phyloP scores from a whole-genome alignment of 1,284 basidiomycete species.

The Melanopsichium pennsylvanicum region DNA sequence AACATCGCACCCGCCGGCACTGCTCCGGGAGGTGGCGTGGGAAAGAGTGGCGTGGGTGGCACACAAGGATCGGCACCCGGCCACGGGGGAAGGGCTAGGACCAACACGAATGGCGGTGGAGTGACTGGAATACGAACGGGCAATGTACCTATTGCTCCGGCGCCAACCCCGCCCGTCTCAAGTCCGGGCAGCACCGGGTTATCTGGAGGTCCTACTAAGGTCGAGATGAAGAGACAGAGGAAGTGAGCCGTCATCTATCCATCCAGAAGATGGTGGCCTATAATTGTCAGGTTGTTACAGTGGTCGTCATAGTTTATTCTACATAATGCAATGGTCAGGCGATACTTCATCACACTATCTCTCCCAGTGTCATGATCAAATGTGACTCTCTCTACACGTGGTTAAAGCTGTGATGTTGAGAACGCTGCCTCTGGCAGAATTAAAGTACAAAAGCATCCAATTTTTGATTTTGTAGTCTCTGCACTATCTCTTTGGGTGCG shows the following conservation, averaged over 20 bases:
- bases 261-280: too few relatives aligned
- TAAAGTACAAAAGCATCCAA: too few relatives aligned
- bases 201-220: conserved; percentile 10
- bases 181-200: conserved; percentile 35
- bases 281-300: too few relatives aligned
- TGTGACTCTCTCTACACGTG: too few relatives aligned
- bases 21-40: conserved; percentile 1
- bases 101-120: conserved; percentile 30
- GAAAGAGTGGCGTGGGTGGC: conserved; percentile 5
- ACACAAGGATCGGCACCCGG: background rate
- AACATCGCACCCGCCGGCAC: conserved; percentile 24
- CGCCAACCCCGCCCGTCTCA: conserved; percentile 39
- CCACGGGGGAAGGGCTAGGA: background rate
- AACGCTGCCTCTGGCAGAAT: too few relatives aligned
- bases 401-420: too few relatives aligned
- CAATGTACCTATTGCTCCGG: conserved; percentile 45
- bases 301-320: too few relatives aligned
- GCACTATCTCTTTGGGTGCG: too few relatives aligned
- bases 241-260: conserved; percentile 13
- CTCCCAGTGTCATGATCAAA: too few relatives aligned
- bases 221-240: conserved; percentile 44
- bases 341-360: too few relatives aligned
- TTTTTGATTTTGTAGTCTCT: too few relatives aligned
- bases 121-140: conserved; percentile 41
- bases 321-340: too few relatives aligned